phyloP scores from a whole-genome alignment of 306 rosid genomes.

The Prunus kanzakura region DNA sequence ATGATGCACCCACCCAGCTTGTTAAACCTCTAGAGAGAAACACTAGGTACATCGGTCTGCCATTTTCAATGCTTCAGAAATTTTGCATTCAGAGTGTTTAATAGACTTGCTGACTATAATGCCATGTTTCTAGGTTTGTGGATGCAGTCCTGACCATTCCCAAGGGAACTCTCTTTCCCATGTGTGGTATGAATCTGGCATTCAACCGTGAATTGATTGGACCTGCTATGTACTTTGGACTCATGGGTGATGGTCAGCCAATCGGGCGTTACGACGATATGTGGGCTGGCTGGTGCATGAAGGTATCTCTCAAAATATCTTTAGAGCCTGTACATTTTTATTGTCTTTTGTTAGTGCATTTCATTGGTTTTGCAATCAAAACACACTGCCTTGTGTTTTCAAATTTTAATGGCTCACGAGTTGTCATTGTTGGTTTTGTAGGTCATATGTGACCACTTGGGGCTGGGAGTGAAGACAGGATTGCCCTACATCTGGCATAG shows the following conservation, averaged over 20 bases:
- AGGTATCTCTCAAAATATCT: conserved; percentile 39
- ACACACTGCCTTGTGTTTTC: neutral
- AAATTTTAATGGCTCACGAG: conserved; percentile 6
- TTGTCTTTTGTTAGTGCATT: neutral
- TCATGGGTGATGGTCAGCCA: conserved; percentile 91
- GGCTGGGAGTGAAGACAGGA: conserved; percentile 83
- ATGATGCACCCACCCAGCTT: conserved; percentile 93
- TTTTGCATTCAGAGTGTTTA: neutral
- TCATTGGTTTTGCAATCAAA: conserved; percentile 1
- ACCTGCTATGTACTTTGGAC: conserved; percentile 90
- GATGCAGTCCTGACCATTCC: conserved; percentile 82
- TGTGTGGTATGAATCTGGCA: conserved; percentile 88
- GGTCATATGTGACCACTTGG: conserved; percentile 82
- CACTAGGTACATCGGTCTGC: conserved; percentile 43
- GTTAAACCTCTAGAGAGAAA: conserved; percentile 83
- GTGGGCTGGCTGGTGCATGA: conserved; percentile 98
- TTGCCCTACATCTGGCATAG: conserved; percentile 88
- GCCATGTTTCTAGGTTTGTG: conserved; percentile 49
- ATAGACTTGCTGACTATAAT: neutral
- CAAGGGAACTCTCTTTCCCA: conserved; percentile 77
- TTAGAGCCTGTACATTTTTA: neutral
- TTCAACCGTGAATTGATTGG: conserved; percentile 81
- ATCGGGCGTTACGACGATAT: conserved; percentile 75
- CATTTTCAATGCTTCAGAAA: neutral
- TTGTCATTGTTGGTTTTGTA: conserved; percentile 21